Evolutionary conservation across 129 eudicot species (phyloP), one percentile per base, ranked within the genome.

Genomic region (Centrapalus pauciflorus): DNA sequence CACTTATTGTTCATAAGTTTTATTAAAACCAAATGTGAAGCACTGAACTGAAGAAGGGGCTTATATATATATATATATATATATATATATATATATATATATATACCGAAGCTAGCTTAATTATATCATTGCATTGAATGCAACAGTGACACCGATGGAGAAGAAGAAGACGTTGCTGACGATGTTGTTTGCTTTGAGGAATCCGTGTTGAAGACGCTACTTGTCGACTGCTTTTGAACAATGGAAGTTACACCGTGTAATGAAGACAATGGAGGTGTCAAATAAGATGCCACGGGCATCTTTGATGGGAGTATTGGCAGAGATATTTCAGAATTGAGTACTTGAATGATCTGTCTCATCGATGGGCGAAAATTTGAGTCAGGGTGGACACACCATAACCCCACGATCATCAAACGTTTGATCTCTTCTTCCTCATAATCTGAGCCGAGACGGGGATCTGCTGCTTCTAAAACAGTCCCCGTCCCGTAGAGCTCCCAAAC

Each of bases 381-480:
- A 2, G 81, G 87, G 17, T 82, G 76, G n/a, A 72, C 87, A 6
- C 87, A 78, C 87, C 83, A 82, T 19, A 83, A 75, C 54, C 89
- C 85, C 0, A 83, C 74, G 0, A 58, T 68, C 80, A 83, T 76
- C 70, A 83, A 14, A 1, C 70, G 32, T 4, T 73, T 64, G 9
- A 73, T 75, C 29, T 73, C 67, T 7, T 65, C 21, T 54, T 17
- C 66, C 0, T 80, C 58, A 45, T 13, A 77, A 19, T 51, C 74
- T 0, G 4, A 51, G 2, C 56, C 41, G 2, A 80, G 58, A 23
- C 46, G 66, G 1, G 73, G 76, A 50, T 84, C 85, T 0, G 23
- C 76, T 17, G 83, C 85, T 60, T 80, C 74, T 7, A 80, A 7
- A n/a, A 84, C 14, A 10, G 32, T 29, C 19, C 70, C 81, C 3